Conservation (phyloP, 768 basidiomycete genomes). For the Dacryopinax primogenitus region DNA sequence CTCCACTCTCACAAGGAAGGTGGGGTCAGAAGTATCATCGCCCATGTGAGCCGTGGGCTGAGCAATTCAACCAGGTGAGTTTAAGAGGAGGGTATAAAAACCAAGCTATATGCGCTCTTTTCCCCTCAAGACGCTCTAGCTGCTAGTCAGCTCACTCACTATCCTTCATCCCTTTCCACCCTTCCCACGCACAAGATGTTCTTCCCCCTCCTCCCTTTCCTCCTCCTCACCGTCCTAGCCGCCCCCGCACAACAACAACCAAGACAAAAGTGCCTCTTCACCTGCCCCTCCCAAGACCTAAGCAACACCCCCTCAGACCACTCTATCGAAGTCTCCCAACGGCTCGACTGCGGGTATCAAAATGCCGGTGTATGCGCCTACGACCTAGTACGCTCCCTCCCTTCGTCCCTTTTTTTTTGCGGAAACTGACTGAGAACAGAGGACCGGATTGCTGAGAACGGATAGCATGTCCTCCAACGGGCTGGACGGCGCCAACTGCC, state of each 20-base stretch:
- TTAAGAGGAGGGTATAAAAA: too few species aligned
- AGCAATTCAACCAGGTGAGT: too few species aligned
- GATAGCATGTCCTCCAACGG: not conserved
- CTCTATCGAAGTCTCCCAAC: not conserved
- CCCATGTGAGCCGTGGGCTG: too few species aligned
- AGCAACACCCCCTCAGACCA: not conserved
- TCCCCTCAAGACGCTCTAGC: too few species aligned
- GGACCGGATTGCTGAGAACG: not conserved
- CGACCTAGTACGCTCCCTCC: not conserved
- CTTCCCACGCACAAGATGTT: too few species aligned
- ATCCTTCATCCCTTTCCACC: too few species aligned
- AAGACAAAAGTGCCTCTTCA: not conserved
- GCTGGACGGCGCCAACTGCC: not conserved
- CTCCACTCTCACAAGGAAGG: too few species aligned
- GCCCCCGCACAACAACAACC: not conserved
- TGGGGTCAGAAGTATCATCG: too few species aligned
- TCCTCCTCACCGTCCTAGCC: not conserved
- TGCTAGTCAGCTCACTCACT: too few species aligned
- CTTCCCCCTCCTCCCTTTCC: not conserved
- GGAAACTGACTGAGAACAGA: not conserved
- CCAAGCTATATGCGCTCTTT: too few species aligned
- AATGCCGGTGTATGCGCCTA: not conserved
- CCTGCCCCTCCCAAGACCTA: not conserved
- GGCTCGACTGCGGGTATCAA: not conserved
- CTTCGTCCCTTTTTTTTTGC: not conserved